Evolutionary conservation across 768 basidiomycete genomes (phyloP).

Genomic region (Sarcomyxa edulis): DNA sequence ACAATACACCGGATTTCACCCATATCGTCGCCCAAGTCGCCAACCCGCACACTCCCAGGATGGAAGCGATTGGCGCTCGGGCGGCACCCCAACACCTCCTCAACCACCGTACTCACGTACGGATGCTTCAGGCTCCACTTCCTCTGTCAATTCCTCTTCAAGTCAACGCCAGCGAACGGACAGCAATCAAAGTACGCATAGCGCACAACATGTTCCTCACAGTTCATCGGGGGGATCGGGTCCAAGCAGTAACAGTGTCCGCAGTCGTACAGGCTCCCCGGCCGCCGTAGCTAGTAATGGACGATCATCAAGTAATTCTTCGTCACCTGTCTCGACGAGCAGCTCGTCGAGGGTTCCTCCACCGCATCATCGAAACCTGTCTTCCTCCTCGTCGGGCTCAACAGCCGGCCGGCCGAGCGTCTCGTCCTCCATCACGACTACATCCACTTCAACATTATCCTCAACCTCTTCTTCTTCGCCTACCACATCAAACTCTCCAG

Average conservation of each 20-base stretch:
- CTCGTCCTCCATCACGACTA: conserved; percentile 27
- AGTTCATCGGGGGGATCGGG: no score
- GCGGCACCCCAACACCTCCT: conserved; percentile 39
- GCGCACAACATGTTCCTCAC: conserved; percentile 26
- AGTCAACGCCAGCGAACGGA: conserved; percentile 63
- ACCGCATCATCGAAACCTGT: conserved; percentile 37
- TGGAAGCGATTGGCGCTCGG: conserved; percentile 47
- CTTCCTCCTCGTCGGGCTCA: conserved; percentile 46
- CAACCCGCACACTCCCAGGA: conserved; percentile 33
- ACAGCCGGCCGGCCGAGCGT: conserved; percentile 28
- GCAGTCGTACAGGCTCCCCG: conserved; percentile 29
- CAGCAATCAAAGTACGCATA: conserved; percentile 61
- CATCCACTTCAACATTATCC: conserved; percentile 26
- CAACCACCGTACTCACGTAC: conserved; percentile 77
- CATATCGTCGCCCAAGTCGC: conserved; percentile 69
- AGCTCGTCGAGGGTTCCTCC: conserved; percentile 24
- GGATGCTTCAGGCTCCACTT: conserved; percentile 75
- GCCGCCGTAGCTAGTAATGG: conserved; percentile 15
- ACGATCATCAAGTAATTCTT: conserved; percentile 7
- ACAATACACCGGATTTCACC: conserved; percentile 65
- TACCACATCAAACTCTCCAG: conserved; percentile 19
- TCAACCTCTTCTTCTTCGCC: conserved; percentile 27
- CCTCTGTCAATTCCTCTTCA: conserved; percentile 67
- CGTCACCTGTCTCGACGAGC: conserved; percentile 13
- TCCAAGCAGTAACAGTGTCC: conserved; percentile 29